These are phyloP conservation scores for Fomitiporia mediterranea DNA, from an alignment of 1,284 basidiomycete species.

Conservation along the genomic window DNA sequence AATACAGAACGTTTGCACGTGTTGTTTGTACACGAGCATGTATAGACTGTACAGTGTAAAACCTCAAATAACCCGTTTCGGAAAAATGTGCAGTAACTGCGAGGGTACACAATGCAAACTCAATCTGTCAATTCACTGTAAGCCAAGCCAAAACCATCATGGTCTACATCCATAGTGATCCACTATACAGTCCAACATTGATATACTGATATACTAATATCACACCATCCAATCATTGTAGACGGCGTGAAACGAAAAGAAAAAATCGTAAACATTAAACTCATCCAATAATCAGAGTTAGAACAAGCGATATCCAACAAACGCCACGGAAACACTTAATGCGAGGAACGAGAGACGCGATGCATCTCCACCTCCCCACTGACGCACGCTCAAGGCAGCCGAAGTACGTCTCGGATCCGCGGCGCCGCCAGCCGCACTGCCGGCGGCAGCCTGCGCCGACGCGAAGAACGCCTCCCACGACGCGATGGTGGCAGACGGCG, in stretches of 20 bases:
- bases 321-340: neutral
- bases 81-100: neutral
- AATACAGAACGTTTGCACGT: neutral
- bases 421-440: neutral
- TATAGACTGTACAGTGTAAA: no score
- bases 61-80: neutral
- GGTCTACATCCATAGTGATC: no score
- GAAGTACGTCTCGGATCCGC: neutral
- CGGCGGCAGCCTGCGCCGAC: constrained; percentile 11
- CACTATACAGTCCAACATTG: no score
- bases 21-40: no score
- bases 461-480: constrained; percentile 45
- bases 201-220: no score
- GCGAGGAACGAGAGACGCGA: neutral
- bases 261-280: no score
- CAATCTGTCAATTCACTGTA: no score
- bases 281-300: no score
- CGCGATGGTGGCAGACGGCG: constrained; percentile 47
- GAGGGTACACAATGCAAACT: constrained; percentile 2
- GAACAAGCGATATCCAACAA: neutral
- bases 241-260: no score
- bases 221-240: no score
- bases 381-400: neutral
- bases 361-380: neutral
- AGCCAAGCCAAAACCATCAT: no score